Evolutionary conservation across 1,284 basidiomycete genomes (phyloP).

Genomic region (Phellinidium pouzarii): DNA sequence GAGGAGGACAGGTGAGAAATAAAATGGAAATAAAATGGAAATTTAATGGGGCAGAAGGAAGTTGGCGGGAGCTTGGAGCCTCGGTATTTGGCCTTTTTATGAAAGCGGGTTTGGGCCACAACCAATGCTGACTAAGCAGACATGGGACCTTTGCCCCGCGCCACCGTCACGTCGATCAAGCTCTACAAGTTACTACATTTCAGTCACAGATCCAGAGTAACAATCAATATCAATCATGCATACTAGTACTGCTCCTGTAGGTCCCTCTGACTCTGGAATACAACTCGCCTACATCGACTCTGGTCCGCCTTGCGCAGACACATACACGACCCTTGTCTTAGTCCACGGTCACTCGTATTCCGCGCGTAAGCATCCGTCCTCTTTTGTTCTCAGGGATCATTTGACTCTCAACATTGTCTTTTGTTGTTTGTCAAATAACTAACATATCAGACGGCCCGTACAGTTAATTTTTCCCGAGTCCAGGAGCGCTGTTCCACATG

Average conservation of each 20-base stretch:
- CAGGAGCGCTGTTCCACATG: conserved; percentile 1
- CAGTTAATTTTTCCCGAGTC: conserved; percentile 11
- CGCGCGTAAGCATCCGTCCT: conserved; percentile 1
- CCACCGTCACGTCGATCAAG: neutral
- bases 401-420: no score
- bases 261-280: neutral
- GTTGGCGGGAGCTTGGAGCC: neutral
- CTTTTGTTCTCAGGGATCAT: no score
- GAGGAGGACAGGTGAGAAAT: neutral
- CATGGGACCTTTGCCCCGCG: neutral
- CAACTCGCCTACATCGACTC: conserved; percentile 11
- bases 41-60: neutral
- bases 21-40: neutral
- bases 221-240: conserved; percentile 12
- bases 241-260: conserved; percentile 8
- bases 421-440: no score
- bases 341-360: conserved; percentile 11
- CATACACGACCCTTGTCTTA: conserved; percentile 9
- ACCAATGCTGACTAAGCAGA: no score
- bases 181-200: no score
- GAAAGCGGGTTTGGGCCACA: no score
- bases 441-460: neutral
- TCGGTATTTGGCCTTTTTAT: no score
- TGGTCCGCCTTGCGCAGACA: conserved; percentile 3
- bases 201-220: no score